Evolutionary conservation across 768 basidiomycete species (phyloP), one percentile per base, ranked within the genome.

Genomic region (Hericium coralloides): DNA sequence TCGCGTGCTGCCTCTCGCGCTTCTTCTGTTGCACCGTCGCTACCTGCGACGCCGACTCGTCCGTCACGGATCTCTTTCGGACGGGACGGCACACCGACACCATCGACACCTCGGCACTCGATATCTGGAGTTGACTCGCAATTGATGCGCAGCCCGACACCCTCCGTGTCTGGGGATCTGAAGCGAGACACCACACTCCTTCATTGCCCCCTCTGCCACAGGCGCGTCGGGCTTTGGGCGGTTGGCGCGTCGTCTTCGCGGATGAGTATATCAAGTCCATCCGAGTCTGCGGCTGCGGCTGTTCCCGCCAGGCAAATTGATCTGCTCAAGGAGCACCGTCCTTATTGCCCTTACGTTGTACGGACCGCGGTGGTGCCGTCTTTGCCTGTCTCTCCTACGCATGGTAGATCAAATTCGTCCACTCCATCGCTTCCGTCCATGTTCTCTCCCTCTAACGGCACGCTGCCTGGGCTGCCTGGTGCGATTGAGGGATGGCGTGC

Each of bases 301-400:
- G 60, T 62, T 62, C 12, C 57, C 5, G 66, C 58, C 53, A 63
- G 88, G 53, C 79, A 79, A 20, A 82, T 92, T 54, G 89, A 93
- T 66, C 65, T 92, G 38, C 68, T 91, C 49, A 86, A 83, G 64
- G 90, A 93, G 68, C 91, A 92, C 66, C 79, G 90, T 25, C 86
- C 87, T 2, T 90, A 88, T 63, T 92, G 91, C 62, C 90, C 90
- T n/a, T 92, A 90, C 59, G 79, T 89, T 26, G 83, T 85, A 38
- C 78, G 79, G 14, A 87, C 87, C 7, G 89, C 85, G 2, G 64
- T 74, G 2, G 73, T 89, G 12, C 85, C 86, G 4, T 79, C 82
- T 2, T 67, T 83, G 9, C 77, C 81, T 12, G 65, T 64, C 14
- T 65, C 62, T 54, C 52, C 15, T 52, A 43, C 20, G n/a, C 51